Conservation (phyloP, 2,329 filamentous ascomycete species). For the Cladobotryum protrusum region DNA sequence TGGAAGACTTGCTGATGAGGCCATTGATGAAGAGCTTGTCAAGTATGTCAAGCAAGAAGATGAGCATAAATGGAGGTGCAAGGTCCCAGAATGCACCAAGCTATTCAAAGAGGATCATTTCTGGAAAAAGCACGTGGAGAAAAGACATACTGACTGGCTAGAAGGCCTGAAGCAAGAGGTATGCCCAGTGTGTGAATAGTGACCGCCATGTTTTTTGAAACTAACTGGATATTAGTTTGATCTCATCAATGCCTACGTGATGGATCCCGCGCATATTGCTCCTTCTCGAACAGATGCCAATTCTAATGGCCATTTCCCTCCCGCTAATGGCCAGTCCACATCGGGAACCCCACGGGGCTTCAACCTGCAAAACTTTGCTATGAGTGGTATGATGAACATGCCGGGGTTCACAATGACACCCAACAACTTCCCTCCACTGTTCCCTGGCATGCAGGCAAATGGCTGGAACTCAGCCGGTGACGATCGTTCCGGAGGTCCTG, state of each 20-base stretch:
- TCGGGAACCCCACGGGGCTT: constrained; percentile 88
- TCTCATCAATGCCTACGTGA: constrained; percentile 88
- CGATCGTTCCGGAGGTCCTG: constrained; percentile 58
- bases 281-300: constrained; percentile 90
- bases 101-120: constrained; percentile 96
- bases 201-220: constrained; percentile 1
- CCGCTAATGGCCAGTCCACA: constrained; percentile 66
- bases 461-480: constrained; percentile 48
- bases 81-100: constrained; percentile 92
- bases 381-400: constrained; percentile 54
- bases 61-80: constrained; percentile 93
- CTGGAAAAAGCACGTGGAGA: constrained; percentile 97
- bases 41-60: constrained; percentile 97
- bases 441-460: constrained; percentile 43
- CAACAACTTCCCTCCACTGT: constrained; percentile 47
- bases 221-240: constrained; percentile 54
- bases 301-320: constrained; percentile 90
- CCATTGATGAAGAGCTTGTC: constrained; percentile 73
- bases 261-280: constrained; percentile 91
- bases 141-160: constrained; percentile 85
- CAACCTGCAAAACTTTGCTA: constrained; percentile 67
- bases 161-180: constrained; percentile 78
- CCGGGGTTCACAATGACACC: constrained; percentile 50
- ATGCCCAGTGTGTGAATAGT: constrained; percentile 30
- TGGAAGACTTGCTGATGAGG: constrained; percentile 79